phyloP scores from a whole-genome alignment of 257 asterid genomes.

The Solanum stenotomum region DNA sequence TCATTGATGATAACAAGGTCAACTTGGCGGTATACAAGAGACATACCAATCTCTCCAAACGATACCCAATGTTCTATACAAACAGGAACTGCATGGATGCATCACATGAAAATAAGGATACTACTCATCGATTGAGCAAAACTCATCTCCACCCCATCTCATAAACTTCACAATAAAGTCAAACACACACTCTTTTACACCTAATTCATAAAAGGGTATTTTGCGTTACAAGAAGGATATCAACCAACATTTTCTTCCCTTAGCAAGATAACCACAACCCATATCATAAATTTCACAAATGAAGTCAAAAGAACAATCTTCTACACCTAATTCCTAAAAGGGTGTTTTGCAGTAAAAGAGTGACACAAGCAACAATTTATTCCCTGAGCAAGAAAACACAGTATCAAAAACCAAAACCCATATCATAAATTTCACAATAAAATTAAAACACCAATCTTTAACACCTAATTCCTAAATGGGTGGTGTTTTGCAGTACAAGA shows the following conservation, averaged over 20 bases:
- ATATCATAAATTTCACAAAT: neutral
- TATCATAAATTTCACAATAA: neutral
- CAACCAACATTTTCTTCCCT: neutral
- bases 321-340: neutral
- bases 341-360: neutral
- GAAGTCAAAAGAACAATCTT: neutral
- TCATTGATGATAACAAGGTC: neutral
- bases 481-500: neutral
- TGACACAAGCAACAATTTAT: neutral
- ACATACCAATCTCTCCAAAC: neutral
- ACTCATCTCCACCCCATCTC: neutral
- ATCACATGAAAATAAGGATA: neutral
- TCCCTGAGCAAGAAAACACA: neutral
- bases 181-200: neutral
- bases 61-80: neutral
- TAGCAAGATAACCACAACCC: neutral
- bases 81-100: neutral
- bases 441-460: neutral
- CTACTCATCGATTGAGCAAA: neutral
- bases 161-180: neutral
- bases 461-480: neutral
- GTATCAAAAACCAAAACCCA: neutral
- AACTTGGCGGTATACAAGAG: neutral
- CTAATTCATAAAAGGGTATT: neutral
- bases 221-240: neutral